Base-by-base conservation (phyloP, 306 rosid species). In the Castanea sativa region DNA sequence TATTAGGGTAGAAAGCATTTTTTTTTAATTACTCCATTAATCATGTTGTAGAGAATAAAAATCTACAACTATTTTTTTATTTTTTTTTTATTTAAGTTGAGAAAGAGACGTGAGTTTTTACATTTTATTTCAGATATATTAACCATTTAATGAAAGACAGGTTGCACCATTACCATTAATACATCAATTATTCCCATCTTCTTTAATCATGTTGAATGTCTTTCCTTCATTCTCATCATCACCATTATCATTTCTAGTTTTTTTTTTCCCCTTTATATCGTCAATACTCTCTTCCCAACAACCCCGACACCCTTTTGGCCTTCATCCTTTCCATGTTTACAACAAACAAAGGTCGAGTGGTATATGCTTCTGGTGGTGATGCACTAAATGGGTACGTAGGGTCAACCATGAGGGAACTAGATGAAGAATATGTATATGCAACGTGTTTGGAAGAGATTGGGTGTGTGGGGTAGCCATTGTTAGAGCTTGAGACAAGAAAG, bases 401-500 rank as follows among this genome's bases (percentile, higher is more conserved):
- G 43, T 15, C 69, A 63, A 14, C n/a, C 72, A 56, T 72, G 60
- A 35, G 81, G 67, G 72, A 33, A 33, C 29, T 29, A 61, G 9
- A 29, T 1, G 4, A 4, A 2, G 5, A 67, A 35, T 35, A 35
- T 19, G 2, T n/a, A 67, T 18, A 3, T 3, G 21, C 14, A 64
- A 79, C 79, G 76, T 80, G 79, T 27, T 0, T 0, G 3, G 0
- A 15, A 5, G 3, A 3, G 16, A 75, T 15, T 29, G 75, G 56
- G 6, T 3, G 6, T 32, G 43, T 2, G 75, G 27, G 64, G 53
- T 53, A 58, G 56, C 55, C 19, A 11, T 32, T 25, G 73, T 25
- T 29, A 14, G 23, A 41, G 45, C 45, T 41, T 41, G 45, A 41
- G 53, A 73, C 83, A 82, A 38, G 81, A 81, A 83, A 83, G 79